Evolutionary conservation across 78 protist genomes (phyloP).

Genomic region (Creolimax fragrantissima): DNA sequence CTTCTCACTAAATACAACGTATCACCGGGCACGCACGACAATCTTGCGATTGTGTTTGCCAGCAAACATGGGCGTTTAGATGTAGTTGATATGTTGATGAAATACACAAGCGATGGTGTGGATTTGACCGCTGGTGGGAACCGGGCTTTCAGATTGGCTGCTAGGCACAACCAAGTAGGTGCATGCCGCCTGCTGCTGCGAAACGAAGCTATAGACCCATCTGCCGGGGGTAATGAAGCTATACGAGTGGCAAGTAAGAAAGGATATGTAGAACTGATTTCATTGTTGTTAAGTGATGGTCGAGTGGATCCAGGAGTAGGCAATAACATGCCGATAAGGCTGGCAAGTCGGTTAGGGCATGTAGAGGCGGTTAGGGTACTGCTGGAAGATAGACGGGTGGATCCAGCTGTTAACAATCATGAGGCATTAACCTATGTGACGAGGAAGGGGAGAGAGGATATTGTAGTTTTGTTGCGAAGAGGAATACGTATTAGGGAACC

Average conservation of each 20-base stretch:
- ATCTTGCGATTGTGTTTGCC: neutral
- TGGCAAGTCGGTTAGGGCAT: neutral
- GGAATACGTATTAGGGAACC: neutral
- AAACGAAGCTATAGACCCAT: neutral
- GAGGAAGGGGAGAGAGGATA: neutral
- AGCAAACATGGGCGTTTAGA: neutral
- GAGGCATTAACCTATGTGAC: neutral
- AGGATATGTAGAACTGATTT: neutral
- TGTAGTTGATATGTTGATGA: too few species aligned
- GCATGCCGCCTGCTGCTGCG: neutral
- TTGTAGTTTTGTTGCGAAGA: neutral
- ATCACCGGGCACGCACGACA: neutral
- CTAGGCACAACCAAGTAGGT: neutral
- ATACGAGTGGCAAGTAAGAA: neutral
- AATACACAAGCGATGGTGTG: too few species aligned
- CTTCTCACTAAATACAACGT: neutral
- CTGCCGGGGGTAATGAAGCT: neutral
- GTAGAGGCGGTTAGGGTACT: neutral
- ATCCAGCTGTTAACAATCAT: neutral
- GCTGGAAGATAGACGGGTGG: neutral
- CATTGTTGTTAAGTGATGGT: neutral
- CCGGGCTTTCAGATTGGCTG: neutral
- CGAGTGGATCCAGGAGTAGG: neutral
- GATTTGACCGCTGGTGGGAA: neutral
- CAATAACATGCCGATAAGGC: neutral